A percentile compares a stretch with the other conserved stretches of the same genome.
Evolutionary conservation across 2,329 filamentous ascomycete genomes (phyloP).

Genomic region (Mycosphaerella arachidis): DNA sequence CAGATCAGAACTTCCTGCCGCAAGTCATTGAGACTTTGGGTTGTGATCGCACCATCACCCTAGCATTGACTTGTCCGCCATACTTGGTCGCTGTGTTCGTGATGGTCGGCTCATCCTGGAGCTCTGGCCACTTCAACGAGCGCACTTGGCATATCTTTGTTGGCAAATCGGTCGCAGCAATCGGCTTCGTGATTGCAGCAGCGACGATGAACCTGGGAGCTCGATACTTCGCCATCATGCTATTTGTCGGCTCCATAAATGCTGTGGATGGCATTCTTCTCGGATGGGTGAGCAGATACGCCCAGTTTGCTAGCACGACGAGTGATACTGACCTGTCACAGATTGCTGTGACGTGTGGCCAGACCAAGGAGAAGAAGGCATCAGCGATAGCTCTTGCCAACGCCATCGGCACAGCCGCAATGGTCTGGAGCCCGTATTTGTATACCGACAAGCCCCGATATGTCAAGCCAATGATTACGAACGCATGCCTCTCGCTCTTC

Average conservation of each 20-base stretch:
- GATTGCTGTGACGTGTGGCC: conserved; percentile 36
- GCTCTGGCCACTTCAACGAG: conserved; percentile 38
- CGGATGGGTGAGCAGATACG: conserved; percentile 41
- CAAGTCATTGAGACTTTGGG: conserved; percentile 48
- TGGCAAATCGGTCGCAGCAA: conserved; percentile 34
- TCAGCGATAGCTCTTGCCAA: conserved; percentile 48
- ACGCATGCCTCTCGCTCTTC: not conserved
- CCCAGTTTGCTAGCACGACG: not conserved
- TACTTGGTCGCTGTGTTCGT: conserved; percentile 31
- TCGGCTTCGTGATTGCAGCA: conserved; percentile 37
- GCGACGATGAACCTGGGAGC: conserved; percentile 36
- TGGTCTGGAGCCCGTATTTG: conserved; percentile 47
- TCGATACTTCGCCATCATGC: conserved; percentile 27
- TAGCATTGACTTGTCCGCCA: conserved; percentile 45
- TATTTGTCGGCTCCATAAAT: conserved; percentile 32
- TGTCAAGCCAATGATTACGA: conserved; percentile 20
- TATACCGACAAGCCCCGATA: conserved; percentile 41
- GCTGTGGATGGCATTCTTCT: conserved; percentile 47
- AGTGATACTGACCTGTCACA: not conserved
- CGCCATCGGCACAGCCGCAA: conserved; percentile 45
- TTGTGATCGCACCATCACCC: conserved; percentile 46
- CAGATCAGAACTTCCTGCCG: conserved; percentile 41
- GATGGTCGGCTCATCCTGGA: conserved; percentile 32
- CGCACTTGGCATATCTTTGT: conserved; percentile 39
- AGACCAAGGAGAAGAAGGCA: conserved; percentile 50